Evolutionary conservation across 1,139 yeast species (phyloP).

Genomic region (Suhomyces yuchorum): DNA sequence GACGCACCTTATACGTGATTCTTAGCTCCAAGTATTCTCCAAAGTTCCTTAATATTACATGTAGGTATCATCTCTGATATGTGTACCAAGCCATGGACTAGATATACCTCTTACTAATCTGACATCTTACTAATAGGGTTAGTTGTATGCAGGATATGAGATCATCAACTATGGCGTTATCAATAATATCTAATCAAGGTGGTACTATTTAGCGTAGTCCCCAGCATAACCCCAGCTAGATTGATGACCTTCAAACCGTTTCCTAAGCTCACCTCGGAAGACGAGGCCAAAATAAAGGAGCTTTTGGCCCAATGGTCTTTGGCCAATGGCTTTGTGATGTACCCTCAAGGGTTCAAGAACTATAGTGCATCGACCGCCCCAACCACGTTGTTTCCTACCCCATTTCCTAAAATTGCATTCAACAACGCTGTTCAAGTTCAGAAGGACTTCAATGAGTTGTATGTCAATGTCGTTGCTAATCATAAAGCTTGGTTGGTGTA

Average conservation of each 20-base stretch:
- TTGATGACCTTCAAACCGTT: constrained; percentile 23
- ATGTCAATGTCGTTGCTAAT: constrained; percentile 61
- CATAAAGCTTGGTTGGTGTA: constrained; percentile 59
- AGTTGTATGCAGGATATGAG: not conserved
- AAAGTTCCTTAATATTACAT: too few species aligned
- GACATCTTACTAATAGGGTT: too few species aligned
- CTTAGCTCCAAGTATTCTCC: too few species aligned
- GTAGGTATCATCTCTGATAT: not conserved
- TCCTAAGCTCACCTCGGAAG: constrained; percentile 34
- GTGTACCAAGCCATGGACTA: not conserved
- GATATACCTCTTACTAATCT: not conserved
- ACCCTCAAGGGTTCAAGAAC: constrained; percentile 57
- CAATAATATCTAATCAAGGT: constrained; percentile 6
- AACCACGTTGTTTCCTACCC: constrained; percentile 86
- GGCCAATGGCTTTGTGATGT: constrained; percentile 76
- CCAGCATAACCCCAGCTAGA: not conserved
- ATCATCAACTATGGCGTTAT: constrained; percentile 10
- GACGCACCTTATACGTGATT: too few species aligned
- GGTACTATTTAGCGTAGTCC: not conserved
- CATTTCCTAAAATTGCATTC: constrained; percentile 71
- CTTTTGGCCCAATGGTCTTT: constrained; percentile 74
- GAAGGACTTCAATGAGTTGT: constrained; percentile 67
- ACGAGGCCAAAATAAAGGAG: constrained; percentile 34
- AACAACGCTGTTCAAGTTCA: constrained; percentile 71
- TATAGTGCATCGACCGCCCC: constrained; percentile 73